phyloP scores from a whole-genome alignment of 1,284 basidiomycete genomes.

The Boletus mariae region DNA sequence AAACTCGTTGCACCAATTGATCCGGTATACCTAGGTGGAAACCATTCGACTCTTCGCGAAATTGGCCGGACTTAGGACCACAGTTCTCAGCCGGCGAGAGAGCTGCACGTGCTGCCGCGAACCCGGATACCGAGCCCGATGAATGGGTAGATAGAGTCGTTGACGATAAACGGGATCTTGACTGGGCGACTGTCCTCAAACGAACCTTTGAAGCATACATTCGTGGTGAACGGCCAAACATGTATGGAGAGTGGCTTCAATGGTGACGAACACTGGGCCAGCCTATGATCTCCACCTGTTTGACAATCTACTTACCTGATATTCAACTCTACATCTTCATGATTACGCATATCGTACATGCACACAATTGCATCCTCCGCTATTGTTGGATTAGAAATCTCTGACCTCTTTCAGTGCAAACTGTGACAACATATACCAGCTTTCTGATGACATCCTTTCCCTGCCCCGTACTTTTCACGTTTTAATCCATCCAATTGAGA shows the following conservation, averaged over 20 bases:
- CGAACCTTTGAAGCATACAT: slow-evolving; percentile 88
- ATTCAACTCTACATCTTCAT: slow-evolving; percentile 25
- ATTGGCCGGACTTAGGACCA: slow-evolving; percentile 88
- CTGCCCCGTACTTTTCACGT: slow-evolving; percentile 21
- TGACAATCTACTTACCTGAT: slow-evolving; percentile 31
- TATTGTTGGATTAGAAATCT: slow-evolving; percentile 34
- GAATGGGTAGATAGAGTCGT: slow-evolving; percentile 41
- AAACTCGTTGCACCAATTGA: not conserved
- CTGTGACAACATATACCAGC: slow-evolving; percentile 29
- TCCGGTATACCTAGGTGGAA: slow-evolving; percentile 67
- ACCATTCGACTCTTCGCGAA: slow-evolving; percentile 83
- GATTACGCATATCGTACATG: slow-evolving; percentile 26
- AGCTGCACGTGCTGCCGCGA: slow-evolving; percentile 44
- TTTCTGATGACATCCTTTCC: slow-evolving; percentile 25
- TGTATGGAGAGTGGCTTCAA: slow-evolving; percentile 85
- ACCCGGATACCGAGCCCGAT: slow-evolving; percentile 32
- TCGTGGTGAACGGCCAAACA: slow-evolving; percentile 83
- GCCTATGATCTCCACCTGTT: slow-evolving; percentile 12
- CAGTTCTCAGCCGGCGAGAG: slow-evolving; percentile 74
- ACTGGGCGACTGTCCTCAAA: slow-evolving; percentile 89
- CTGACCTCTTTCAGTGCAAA: slow-evolving; percentile 26
- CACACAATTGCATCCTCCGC: slow-evolving; percentile 26
- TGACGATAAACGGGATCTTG: slow-evolving; percentile 69
- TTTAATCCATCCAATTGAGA: slow-evolving; percentile 15
- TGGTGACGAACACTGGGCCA: slow-evolving; percentile 44